Evolutionary conservation across 352 stramenopile genomes (phyloP), one percentile per base, ranked within the genome.

Genomic region (Phytophthora pinifolia): DNA sequence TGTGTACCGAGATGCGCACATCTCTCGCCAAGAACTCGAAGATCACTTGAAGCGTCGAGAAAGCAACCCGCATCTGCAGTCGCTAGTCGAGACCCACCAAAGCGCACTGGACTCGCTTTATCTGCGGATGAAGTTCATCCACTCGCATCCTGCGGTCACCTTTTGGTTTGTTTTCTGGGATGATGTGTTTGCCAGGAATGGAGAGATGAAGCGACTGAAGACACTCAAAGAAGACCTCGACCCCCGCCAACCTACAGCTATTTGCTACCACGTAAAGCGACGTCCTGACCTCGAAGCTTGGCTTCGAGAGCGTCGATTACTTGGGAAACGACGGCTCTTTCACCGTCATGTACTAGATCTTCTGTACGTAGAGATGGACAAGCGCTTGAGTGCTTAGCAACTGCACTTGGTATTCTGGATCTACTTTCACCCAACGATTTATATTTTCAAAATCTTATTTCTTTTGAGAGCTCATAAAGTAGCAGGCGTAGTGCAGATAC

Each of bases 81-180:
- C 56, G 8, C 22, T 79, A 0, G 25, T 35, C 3, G 34, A 59
- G 6, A 60, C 53, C 0, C 56, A 80, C 13, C 33, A 46, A 37
- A 39, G 14, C 1, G 46, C 59, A 9, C 25, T 83, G 1, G 66
- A 75, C 31, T 71, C 70, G 10, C 46, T 83, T 12, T 79, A 75
- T 44, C 36, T 64, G 12, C 67, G 59, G 9, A 34, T 67, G 25
- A 39, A 39, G 13, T 76, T 70, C 17, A 55, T 80, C 7, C 48
- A 70, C 2, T 67, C 67, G 1, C 70, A 80, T 30, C 45, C 54
- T 8, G 65, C 58, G 0, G 53, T 63, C 30, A 65, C 44, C 27
- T 60, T 76, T 9, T 83, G 73, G 73, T 83, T 68, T 27, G 55
- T 83, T 8, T 79, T 83, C 54, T 80, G 61, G 64, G 70, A 80